Evolutionary conservation across 2,329 filamentous ascomycete genomes (phyloP), one percentile per base, ranked within the genome.

Genomic region (Fusarium nisikadoi): DNA sequence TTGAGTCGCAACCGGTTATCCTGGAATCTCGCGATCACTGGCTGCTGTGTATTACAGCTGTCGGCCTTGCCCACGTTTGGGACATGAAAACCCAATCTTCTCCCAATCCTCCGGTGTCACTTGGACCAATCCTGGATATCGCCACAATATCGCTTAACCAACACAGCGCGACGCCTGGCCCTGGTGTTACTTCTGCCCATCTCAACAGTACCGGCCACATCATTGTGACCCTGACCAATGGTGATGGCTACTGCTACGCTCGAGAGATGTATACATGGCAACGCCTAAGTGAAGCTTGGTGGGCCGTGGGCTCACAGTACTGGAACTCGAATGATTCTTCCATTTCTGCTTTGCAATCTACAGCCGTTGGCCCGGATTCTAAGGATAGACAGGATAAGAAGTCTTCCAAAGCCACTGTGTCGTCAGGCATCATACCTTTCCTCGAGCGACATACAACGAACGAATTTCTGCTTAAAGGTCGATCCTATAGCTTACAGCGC

Each of bases 281-380:
- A 81, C 91, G 95, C 14, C 86, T 99, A n/a, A 97, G 94, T 5
- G 97, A 99, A 80, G 89, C 94, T 4, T 99, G 96, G 96, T 99
- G 96, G 94, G 95, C 95, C 0, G 94, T 98, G 1, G 95, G 95
- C 23, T 97, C 94, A 75, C 96, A 99, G 80, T 99, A 99, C 81
- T 99, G 96, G 97, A 98, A 99, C 81, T 97, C 94, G 2, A 97
- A 94, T 58, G 96, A 98, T 77, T 94, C 94, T 4, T 94, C 94
- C 1, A 90, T 97, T 58, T 91, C 93, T 52, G 93, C 94, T 55
- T 83, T 97, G 41, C 91, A 94, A 72, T 90, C 93, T 5, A 91
- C 90, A 2, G 90, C 90, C 14, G 87, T 91, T 12, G 90, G 91
- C 0, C 85, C 90, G 5, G 85, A 86, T 43, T 84, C 86, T 25